phyloP scores from a whole-genome alignment of 768 basidiomycete genomes.

The Kondoa subrosea region DNA sequence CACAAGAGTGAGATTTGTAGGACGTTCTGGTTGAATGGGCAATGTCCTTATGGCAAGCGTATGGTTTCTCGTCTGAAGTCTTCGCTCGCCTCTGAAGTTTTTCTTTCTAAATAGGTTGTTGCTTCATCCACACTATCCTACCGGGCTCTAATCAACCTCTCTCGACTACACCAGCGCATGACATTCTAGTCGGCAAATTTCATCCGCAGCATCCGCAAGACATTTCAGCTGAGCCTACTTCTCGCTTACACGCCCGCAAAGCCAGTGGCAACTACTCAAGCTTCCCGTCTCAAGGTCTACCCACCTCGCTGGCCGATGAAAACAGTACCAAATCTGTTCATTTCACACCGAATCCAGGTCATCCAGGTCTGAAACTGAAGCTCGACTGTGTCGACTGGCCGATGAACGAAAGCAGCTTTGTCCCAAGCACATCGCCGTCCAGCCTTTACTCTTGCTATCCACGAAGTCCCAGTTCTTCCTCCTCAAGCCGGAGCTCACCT shows the following conservation, averaged over 20 bases:
- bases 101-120: neutral
- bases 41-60: neutral
- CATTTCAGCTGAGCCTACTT: neutral
- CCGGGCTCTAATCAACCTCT: neutral
- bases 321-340: too few species aligned
- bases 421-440: too few species aligned
- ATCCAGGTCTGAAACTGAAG: neutral
- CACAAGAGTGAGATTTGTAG: slow-evolving; percentile 5
- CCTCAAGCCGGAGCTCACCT: neutral
- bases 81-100: neutral
- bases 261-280: neutral
- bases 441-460: too few species aligned
- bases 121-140: slow-evolving; percentile 6
- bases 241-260: neutral
- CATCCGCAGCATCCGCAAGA: too few species aligned
- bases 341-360: too few species aligned
- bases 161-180: neutral
- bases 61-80: neutral
- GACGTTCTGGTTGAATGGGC: slow-evolving; percentile 1
- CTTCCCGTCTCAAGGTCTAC: neutral
- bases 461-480: neutral
- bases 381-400: too few species aligned
- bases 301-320: too few species aligned
- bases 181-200: neutral
- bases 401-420: too few species aligned